Evolutionary conservation across 1,139 yeast genomes (phyloP).

Genomic region (Lodderomyces pseudojiufengensis): DNA sequence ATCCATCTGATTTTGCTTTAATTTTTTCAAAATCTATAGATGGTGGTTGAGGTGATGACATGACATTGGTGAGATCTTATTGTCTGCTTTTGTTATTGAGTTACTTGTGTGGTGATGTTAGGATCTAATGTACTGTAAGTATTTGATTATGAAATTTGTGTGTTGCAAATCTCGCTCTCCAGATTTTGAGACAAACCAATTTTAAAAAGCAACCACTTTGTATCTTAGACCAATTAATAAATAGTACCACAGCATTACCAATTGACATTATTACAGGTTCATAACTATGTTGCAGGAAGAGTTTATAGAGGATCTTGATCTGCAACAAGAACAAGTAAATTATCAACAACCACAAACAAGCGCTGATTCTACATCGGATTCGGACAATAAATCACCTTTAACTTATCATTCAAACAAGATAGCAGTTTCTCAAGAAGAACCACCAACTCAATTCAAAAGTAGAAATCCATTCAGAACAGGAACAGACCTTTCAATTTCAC

Average conservation of each 20-base stretch:
- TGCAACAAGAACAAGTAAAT: slow-evolving; percentile 1
- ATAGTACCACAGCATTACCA: no score
- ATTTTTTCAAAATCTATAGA: slow-evolving; percentile 37
- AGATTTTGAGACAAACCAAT: no score
- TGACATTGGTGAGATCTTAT: neutral
- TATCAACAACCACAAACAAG: neutral
- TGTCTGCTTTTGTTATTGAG: neutral
- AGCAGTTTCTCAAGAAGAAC: slow-evolving; percentile 2
- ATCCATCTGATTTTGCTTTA: slow-evolving; percentile 35
- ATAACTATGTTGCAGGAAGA: neutral
- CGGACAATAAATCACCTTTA: slow-evolving; percentile 6
- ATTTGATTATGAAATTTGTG: no score
- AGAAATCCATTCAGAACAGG: slow-evolving; percentile 10
- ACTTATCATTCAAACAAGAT: slow-evolving; percentile 4
- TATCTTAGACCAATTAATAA: no score
- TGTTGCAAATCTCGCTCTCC: no score
- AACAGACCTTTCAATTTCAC: neutral
- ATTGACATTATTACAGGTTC: no score
- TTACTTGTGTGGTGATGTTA: neutral
- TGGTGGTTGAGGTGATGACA: slow-evolving; percentile 14
- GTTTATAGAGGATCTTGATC: neutral
- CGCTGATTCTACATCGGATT: slow-evolving; percentile 3
- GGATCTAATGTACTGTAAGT: no score
- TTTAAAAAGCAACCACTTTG: no score
- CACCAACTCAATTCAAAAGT: slow-evolving; percentile 4